Evolutionary conservation across 2,329 filamentous ascomycete genomes (phyloP), one percentile per base, ranked within the genome.

Genomic region (Colletotrichum cuscutae): DNA sequence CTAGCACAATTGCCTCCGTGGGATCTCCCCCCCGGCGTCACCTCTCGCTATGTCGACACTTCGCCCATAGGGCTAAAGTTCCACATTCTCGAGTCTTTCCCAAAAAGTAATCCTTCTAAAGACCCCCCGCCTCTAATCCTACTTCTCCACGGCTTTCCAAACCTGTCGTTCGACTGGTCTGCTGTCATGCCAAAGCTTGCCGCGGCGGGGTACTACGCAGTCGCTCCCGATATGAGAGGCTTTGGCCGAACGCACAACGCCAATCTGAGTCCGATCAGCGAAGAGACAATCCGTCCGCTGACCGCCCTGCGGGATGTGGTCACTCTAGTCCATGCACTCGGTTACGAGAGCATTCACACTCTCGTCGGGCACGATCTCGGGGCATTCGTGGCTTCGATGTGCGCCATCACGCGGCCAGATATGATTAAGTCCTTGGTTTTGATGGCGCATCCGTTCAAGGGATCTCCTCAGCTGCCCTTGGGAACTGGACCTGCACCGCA

Each of bases 141-240:
- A 7, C 87, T 92, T 61, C 86, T 89, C 60, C 91, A 93, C 80
- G 92, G 92, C 49, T 94, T 89, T 74, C 92, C 92, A 1, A 91
- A 93, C 77, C 84, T 94, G 2, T 90, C 92, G 32, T 94, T 88
- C 79, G 93, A 91, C 59, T 94, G 91, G 91, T 89, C 91, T 64
- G 89, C 90, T 68, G 81, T 93, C 46, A 85, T 94, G 76, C 86
- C 87, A 7, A 78, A 82, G 0, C 83, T 94, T n/a, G 89, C 91
- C 5, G 80, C 82, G 0, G 84, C 86, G 6, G 91, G 91, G 32
- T 93, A 90, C 80, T 87, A 91, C 77, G 90, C 91, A 65, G 88
- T 93, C 2, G 91, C 92, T 1, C 89, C 89, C 46, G 92, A 94
- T 76, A 90, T 92, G 76, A 87, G 92, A 61, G 92, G 91, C 8